Conservation (phyloP, 345 rosid species). For the Kernera saxatilis region DNA sequence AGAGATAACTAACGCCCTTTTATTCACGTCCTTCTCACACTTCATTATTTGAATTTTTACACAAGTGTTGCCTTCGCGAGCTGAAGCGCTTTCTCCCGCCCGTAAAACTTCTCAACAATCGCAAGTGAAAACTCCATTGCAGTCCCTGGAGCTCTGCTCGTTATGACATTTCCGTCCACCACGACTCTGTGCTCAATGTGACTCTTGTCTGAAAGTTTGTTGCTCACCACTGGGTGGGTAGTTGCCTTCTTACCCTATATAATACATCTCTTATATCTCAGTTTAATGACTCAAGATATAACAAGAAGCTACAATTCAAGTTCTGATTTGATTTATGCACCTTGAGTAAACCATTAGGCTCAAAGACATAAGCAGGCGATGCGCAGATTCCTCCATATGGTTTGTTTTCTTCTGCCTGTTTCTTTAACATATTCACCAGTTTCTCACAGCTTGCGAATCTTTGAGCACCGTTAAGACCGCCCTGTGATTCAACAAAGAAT, state of each 20-base stretch:
- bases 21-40: constrained; percentile 4
- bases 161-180: constrained; percentile 87
- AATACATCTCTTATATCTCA: constrained; percentile 2
- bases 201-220: constrained; percentile 70
- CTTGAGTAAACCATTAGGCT: constrained; percentile 84
- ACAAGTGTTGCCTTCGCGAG: constrained; percentile 69
- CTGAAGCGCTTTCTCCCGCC: constrained; percentile 65
- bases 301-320: neutral
- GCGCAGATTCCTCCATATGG: constrained; percentile 95
- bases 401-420: constrained; percentile 61
- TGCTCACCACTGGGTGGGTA: constrained; percentile 65
- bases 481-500: constrained; percentile 40
- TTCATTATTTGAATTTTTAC: neutral
- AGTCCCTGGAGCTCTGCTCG: constrained; percentile 94
- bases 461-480: constrained; percentile 84
- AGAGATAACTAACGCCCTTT: neutral
- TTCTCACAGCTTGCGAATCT: constrained; percentile 69
- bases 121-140: constrained; percentile 83
- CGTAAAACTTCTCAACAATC: constrained; percentile 83
- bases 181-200: constrained; percentile 70
- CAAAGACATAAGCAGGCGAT: constrained; percentile 81
- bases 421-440: constrained; percentile 70
- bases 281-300: neutral
- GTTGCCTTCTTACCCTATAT: constrained; percentile 93
- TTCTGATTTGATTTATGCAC: constrained; percentile 29